A percentile compares a stretch with the other conserved stretches of the same genome.
Evolutionary conservation across 305 asterid genomes (phyloP).

Genomic region (Fraxinus xanthoxyloides): DNA sequence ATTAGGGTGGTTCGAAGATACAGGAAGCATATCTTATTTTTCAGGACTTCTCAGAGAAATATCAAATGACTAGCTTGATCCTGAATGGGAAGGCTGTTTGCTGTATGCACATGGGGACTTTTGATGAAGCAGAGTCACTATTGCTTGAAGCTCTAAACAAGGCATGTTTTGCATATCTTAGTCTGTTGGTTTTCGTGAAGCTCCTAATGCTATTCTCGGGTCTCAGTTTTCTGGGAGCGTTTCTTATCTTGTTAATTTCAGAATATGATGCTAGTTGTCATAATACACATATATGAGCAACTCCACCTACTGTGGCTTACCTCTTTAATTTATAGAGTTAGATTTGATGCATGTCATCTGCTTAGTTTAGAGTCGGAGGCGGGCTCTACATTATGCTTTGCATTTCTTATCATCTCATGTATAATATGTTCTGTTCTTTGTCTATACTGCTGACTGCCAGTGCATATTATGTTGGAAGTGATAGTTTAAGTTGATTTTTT

Average conservation of each 20-base stretch:
- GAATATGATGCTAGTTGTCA: not conserved
- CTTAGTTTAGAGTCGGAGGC: not conserved
- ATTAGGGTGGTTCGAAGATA: constrained; percentile 92
- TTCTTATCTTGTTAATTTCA: not conserved
- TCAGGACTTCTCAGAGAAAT: constrained; percentile 96
- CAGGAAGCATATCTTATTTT: constrained; percentile 94
- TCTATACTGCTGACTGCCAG: not conserved
- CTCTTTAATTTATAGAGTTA: constrained; percentile 5
- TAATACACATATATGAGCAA: not conserved
- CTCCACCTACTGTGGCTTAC: not conserved
- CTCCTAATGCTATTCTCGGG: constrained; percentile 2
- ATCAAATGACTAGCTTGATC: constrained; percentile 75
- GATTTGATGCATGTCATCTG: constrained; percentile 7
- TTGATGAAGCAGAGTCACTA: constrained; percentile 84
- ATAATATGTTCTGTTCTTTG: not conserved
- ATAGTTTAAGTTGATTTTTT: not conserved
- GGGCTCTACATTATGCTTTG: not conserved
- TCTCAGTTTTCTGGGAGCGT: constrained; percentile 9
- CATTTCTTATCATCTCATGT: not conserved
- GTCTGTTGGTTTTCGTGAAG: constrained; percentile 2
- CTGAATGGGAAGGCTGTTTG: constrained; percentile 94
- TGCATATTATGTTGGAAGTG: constrained; percentile 8
- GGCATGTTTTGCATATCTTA: constrained; percentile 37
- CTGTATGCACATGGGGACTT: constrained; percentile 96
- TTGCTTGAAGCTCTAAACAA: constrained; percentile 92